These are phyloP conservation scores for Orbilia quercus DNA, from an alignment of 2,329 filamentous ascomycete genomes.

Conservation along the genomic window DNA sequence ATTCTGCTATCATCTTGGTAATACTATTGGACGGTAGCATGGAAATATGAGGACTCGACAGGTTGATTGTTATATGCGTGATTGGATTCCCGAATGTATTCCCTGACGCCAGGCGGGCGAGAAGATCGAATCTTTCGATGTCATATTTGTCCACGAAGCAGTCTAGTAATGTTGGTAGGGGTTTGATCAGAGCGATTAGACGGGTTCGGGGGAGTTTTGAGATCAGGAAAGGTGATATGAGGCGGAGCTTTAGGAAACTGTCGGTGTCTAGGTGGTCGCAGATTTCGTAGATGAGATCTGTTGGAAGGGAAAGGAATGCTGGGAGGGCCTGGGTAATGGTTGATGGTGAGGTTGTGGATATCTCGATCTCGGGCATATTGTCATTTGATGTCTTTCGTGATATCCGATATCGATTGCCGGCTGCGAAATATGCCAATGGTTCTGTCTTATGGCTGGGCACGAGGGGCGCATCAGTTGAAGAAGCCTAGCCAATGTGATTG, in stretches of 20 bases:
- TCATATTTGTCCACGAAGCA: slow-evolving; percentile 1
- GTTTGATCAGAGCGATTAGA: slow-evolving; percentile 5
- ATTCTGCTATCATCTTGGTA: background rate
- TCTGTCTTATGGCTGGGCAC: too few species aligned
- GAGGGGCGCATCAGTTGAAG: too few species aligned
- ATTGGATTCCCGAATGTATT: slow-evolving; percentile 9
- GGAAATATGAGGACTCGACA: slow-evolving; percentile 3
- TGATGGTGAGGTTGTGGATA: too few species aligned
- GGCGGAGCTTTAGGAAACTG: slow-evolving; percentile 22
- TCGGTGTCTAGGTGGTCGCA: slow-evolving; percentile 31
- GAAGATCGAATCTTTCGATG: background rate
- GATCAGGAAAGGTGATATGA: slow-evolving; percentile 1
- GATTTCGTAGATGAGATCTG: slow-evolving; percentile 38
- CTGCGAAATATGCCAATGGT: too few species aligned
- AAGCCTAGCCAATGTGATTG: too few species aligned
- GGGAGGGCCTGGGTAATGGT: too few species aligned
- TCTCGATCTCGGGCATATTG: too few species aligned
- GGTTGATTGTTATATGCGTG: slow-evolving; percentile 23
- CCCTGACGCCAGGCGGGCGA: background rate
- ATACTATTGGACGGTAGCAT: background rate
- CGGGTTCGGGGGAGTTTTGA: slow-evolving; percentile 20
- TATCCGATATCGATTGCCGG: too few species aligned
- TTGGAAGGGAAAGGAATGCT: slow-evolving; percentile 18
- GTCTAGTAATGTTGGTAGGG: background rate
- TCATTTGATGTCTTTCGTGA: too few species aligned